phyloP scores from a whole-genome alignment of 1,284 basidiomycete genomes.

The Vanrija sp. region DNA sequence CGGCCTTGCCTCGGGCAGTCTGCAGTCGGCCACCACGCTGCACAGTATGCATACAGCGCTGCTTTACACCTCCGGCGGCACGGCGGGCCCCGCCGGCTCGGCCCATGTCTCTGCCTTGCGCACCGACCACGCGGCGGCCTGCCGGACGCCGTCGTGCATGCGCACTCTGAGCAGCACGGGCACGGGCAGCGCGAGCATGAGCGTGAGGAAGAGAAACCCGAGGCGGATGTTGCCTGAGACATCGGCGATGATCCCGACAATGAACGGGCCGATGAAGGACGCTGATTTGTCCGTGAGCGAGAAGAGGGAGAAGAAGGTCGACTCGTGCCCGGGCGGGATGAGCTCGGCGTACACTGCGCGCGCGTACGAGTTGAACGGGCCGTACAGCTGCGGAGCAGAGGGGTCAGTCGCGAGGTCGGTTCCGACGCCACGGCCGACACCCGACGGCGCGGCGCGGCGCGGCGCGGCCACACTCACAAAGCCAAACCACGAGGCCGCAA shows the following conservation, averaged over 20 bases:
- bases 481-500: constrained; percentile 76
- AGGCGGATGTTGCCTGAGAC: constrained; percentile 82
- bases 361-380: constrained; percentile 47
- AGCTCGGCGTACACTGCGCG: constrained; percentile 48
- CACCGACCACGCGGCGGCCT: constrained; percentile 50
- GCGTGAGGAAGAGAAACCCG: constrained; percentile 78
- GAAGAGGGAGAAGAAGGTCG: constrained; percentile 61
- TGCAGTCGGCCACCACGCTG: not conserved
- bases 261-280: constrained; percentile 79
- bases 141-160: constrained; percentile 62
- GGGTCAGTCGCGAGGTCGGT: constrained; percentile 52
- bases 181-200: constrained; percentile 72
- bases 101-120: no score
- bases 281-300: constrained; percentile 76
- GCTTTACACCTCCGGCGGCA: no score
- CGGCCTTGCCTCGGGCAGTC: no score
- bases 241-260: constrained; percentile 81
- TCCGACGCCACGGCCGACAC: constrained; percentile 53
- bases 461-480: constrained; percentile 23
- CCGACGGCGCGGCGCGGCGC: no score
- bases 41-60: no score
- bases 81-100: no score
- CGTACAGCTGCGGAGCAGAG: constrained; percentile 49
- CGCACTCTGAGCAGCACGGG: constrained; percentile 70
- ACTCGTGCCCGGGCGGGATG: constrained; percentile 47